Percentiles rank a stretch among this genome's conserved stretches.
phyloP scores from a whole-genome alignment of 257 asterid species.

The Nyctanthes arbortristis region DNA sequence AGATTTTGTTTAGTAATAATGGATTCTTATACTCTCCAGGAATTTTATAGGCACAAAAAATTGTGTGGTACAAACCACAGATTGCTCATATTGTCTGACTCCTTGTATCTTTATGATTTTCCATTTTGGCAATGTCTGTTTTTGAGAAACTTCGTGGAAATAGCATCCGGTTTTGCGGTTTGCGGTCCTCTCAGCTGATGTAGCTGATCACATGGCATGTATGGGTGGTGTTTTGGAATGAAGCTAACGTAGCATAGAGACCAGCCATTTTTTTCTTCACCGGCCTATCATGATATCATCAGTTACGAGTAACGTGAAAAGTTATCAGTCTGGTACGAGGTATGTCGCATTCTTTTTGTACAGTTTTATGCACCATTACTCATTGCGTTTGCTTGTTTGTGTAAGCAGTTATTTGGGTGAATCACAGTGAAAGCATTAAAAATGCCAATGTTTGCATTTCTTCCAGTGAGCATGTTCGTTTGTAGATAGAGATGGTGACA shows the following conservation, averaged over 20 bases:
- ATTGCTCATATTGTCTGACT: neutral
- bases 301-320: neutral
- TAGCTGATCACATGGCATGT: conserved; percentile 6
- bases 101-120: neutral
- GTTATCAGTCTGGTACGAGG: neutral
- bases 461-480: neutral
- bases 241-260: neutral
- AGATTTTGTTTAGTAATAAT: neutral
- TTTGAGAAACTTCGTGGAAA: conserved; percentile 40
- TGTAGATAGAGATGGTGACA: neutral
- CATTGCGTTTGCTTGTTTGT: neutral
- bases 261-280: conserved; percentile 7
- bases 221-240: neutral
- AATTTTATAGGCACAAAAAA: neutral
- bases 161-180: conserved; percentile 15
- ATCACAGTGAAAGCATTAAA: neutral
- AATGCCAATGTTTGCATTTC: neutral
- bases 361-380: neutral
- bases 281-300: neutral
- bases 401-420: neutral
- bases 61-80: neutral
- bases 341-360: neutral
- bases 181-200: neutral
- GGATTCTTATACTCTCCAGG: neutral
- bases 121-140: conserved; percentile 21